Base-by-base conservation (phyloP, 257 asterid genomes). In the Gentiana dahurica region DNA sequence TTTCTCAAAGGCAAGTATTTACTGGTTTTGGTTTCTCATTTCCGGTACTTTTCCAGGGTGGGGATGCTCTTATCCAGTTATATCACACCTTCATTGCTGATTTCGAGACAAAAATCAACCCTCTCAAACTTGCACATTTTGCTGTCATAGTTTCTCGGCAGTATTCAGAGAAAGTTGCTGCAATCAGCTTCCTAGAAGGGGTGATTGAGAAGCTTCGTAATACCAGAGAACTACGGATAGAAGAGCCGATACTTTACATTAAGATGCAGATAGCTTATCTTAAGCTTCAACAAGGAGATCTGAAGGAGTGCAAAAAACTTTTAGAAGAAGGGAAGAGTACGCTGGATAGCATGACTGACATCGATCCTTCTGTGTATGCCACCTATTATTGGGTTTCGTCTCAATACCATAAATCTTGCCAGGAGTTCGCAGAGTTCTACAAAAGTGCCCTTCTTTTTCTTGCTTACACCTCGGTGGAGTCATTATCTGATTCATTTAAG, bases 281-380 rank as follows among this genome's bases (percentile, higher is more conserved):
- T 44, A 81, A 85, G 78, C 99, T 88, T 57, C 95, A 92, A 66
- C 89, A 80, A 65, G 95, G 95, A 68, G 85, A 88, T 68, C 71
- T 75, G 57, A 92, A 92, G 62, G 95, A 80, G 69, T 81, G 94
- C 87, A 92, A 92, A 73, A 83, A 82, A 11, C 89, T 83, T 67
- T 63, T 92, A 49, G 95, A 85, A 1, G 95, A 85, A 66, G 99
- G 99, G 53, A 92, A 88, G 80, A 77, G 82, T 62, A 81, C 97
- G 36, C 84, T 92, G 57, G 94, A 88, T 72, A 85, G 94, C 77
- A 85, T 92, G 95, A 92, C 99, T 15, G 99, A 85, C 67, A 86
- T 92, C 65, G 99, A 88, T 79, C 99, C 99, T 36, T 75, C 97
- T 37, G 99, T 88, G 53, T 83, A 88, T 77, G 95, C 99, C 61